phyloP scores from a whole-genome alignment of 1,284 basidiomycete species.

The Ustilago crameri region DNA sequence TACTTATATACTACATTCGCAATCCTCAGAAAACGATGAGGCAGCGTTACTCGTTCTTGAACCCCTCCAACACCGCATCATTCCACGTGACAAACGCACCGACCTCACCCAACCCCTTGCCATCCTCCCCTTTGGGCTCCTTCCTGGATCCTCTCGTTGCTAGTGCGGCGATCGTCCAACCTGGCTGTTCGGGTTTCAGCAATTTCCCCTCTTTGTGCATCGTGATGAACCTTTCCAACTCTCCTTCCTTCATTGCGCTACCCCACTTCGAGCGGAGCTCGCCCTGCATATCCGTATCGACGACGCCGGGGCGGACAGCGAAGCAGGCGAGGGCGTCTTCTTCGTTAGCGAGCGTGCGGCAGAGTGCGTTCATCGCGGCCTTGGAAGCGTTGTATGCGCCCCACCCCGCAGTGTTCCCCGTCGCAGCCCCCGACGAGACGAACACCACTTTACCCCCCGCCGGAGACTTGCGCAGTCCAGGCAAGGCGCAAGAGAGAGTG shows the following conservation, averaged over 20 bases:
- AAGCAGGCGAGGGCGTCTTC: conserved; percentile 79
- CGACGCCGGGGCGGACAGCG: conserved; percentile 84
- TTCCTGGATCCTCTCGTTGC: conserved; percentile 68
- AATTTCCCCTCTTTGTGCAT: conserved; percentile 76
- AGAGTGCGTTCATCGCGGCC: conserved; percentile 84
- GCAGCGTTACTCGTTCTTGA: conserved; percentile 18
- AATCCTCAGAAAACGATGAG: no score
- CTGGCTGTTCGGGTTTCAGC: conserved; percentile 71
- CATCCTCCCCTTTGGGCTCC: conserved; percentile 70
- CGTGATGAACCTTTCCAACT: conserved; percentile 75
- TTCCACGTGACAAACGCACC: conserved; percentile 79
- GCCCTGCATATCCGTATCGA: conserved; percentile 72
- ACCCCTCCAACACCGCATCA: conserved; percentile 34
- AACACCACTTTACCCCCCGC: conserved; percentile 76
- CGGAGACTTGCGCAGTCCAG: conserved; percentile 73
- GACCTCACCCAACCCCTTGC: conserved; percentile 41
- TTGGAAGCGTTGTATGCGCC: conserved; percentile 76
- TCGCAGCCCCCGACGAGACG: conserved; percentile 83
- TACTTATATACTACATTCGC: no score
- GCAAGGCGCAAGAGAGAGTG: conserved; percentile 76
- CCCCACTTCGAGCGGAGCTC: conserved; percentile 1
- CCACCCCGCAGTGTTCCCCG: conserved; percentile 77
- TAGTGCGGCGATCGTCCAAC: conserved; percentile 76
- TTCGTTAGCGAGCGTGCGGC: conserved; percentile 82
- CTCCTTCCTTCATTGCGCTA: conserved; percentile 64